phyloP scores from a whole-genome alignment of 1,139 yeast species.

The Arxiozyma bovina region DNA sequence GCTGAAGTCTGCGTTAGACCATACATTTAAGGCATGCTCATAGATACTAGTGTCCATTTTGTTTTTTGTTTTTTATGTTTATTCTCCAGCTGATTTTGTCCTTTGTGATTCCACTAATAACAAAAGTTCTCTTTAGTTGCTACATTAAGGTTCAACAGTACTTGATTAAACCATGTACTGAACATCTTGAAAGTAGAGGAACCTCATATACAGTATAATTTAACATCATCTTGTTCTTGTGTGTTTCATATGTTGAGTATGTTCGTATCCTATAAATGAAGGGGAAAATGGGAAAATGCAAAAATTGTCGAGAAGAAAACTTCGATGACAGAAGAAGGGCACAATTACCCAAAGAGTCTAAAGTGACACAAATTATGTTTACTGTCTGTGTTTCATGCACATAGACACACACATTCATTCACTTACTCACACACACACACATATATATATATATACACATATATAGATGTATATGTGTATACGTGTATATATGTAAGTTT shows the following conservation, averaged over 20 bases:
- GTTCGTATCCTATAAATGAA: background rate
- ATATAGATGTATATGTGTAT: too few relatives aligned
- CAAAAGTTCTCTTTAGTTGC: background rate
- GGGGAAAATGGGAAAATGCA: background rate
- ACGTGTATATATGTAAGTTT: too few relatives aligned
- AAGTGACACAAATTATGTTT: background rate
- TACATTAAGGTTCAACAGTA: background rate
- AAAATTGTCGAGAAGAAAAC: background rate
- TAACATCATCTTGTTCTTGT: background rate
- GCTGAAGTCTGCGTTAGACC: slow-evolving; percentile 70
- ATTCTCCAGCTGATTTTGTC: background rate
- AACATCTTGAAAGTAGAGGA: background rate
- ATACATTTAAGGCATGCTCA: slow-evolving; percentile 59
- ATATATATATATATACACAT: too few relatives aligned
- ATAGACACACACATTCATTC: too few relatives aligned
- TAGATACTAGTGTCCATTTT: slow-evolving; percentile 32
- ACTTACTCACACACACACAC: too few relatives aligned
- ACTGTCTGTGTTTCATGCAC: too few relatives aligned
- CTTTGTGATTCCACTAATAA: too few relatives aligned
- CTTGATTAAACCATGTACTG: too few relatives aligned
- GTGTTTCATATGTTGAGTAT: background rate
- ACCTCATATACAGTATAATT: too few relatives aligned
- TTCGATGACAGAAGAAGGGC: background rate
- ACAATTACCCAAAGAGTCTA: background rate
- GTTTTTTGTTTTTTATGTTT: background rate